Conservation (phyloP, 2,329 filamentous ascomycete genomes). For the Thelonectria olida region DNA sequence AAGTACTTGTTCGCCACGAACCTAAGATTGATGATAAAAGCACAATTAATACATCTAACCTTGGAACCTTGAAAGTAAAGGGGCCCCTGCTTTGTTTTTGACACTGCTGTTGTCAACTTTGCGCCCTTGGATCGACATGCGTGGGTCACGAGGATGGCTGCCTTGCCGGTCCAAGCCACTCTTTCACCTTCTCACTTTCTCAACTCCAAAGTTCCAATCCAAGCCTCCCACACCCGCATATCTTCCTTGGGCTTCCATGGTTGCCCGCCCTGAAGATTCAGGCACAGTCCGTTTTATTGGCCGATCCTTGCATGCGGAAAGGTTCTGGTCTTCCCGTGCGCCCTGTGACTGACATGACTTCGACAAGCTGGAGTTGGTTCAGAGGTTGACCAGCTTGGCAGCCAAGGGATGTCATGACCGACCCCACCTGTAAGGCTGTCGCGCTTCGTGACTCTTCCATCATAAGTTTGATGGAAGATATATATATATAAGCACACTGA, state of each 20-base stretch:
- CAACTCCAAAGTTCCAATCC: neutral
- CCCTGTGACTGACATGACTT: slow-evolving; percentile 34
- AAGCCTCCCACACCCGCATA: neutral
- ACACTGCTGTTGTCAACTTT: slow-evolving; percentile 6
- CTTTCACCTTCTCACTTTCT: neutral
- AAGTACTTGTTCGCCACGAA: too few species aligned
- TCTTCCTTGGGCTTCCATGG: neutral
- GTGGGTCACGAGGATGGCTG: slow-evolving; percentile 4
- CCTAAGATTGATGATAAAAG: too few species aligned
- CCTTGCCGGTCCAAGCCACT: slow-evolving; percentile 12
- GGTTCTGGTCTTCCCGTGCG: slow-evolving; percentile 7
- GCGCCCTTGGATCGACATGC: slow-evolving; percentile 36
- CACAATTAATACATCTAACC: too few species aligned
- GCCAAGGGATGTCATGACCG: neutral
- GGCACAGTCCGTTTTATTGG: too few species aligned
- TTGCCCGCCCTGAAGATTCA: neutral
- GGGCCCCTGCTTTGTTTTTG: neutral
- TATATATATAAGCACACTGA: neutral
- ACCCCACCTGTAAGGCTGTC: slow-evolving; percentile 33
- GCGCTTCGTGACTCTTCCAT: neutral
- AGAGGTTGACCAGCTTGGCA: too few species aligned
- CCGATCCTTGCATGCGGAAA: too few species aligned
- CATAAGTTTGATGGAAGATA: neutral
- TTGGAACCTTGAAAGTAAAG: neutral
- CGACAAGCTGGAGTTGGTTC: neutral